phyloP scores from a whole-genome alignment of 164 flowering plant genomes.

The Amborella trichopoda region DNA sequence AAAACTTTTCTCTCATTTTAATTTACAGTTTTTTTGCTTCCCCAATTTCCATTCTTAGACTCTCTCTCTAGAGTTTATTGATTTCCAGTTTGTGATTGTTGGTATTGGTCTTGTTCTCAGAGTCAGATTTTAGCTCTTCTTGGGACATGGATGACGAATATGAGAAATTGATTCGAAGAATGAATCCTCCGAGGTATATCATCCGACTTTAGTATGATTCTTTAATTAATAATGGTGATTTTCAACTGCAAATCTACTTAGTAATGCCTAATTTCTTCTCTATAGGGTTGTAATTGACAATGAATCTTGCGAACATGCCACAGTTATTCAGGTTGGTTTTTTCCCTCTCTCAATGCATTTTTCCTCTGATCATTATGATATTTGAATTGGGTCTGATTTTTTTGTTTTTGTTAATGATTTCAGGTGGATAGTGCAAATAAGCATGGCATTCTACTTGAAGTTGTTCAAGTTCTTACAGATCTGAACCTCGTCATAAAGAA shows the following conservation, averaged over 20 bases:
- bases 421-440: conserved; percentile 90
- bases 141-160: conserved; percentile 77
- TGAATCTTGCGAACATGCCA: conserved; percentile 70
- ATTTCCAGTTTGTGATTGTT: too few species aligned
- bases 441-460: conserved; percentile 79
- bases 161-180: conserved; percentile 70
- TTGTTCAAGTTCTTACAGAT: conserved; percentile 87
- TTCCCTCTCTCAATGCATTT: conserved; percentile 2
- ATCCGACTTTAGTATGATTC: too few species aligned
- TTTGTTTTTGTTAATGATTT: conserved; percentile 1
- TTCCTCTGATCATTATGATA: too few species aligned
- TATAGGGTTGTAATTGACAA: conserved; percentile 91
- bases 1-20: too few species aligned
- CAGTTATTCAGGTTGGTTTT: conserved; percentile 54
- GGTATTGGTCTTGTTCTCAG: too few species aligned
- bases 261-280: conserved; percentile 1
- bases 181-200: conserved; percentile 83
- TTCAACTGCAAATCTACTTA: conserved; percentile 1
- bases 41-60: too few species aligned
- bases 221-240: too few species aligned
- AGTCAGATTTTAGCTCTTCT: conserved; percentile 37
- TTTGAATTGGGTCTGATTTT: neutral
- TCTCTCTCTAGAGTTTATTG: too few species aligned
- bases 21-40: too few species aligned
- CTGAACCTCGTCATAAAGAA: conserved; percentile 68